phyloP scores from a whole-genome alignment of 148 eudicot species.

The Polygonum aviculare region DNA sequence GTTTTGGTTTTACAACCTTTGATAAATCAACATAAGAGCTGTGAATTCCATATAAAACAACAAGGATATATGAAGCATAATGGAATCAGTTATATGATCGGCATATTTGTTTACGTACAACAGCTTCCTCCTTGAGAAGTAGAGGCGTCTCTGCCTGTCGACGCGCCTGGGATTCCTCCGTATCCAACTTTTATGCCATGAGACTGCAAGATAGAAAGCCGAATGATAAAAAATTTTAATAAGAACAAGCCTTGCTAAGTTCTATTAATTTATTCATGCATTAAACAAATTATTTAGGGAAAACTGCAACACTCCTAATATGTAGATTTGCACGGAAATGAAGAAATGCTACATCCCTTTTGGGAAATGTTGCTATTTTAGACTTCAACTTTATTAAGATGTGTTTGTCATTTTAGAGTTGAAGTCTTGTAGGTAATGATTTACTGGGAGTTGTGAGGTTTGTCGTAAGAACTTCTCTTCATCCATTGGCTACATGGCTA shows the following conservation, averaged over 20 bases:
- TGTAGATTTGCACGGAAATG: neutral
- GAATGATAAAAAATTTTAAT: neutral
- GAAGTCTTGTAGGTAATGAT: too few species aligned
- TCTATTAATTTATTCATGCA: neutral
- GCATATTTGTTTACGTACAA: constrained; percentile 31
- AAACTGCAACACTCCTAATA: neutral
- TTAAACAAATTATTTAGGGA: neutral
- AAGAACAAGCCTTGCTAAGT: neutral
- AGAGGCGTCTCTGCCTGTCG: constrained; percentile 69
- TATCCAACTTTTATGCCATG: constrained; percentile 90
- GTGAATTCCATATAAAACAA: neutral
- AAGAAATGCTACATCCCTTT: too few species aligned
- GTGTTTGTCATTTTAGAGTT: too few species aligned
- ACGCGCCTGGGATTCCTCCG: constrained; percentile 74
- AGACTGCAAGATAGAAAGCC: constrained; percentile 39
- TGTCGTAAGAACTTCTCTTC: too few species aligned
- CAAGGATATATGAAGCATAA: neutral
- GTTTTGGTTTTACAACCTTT: neutral
- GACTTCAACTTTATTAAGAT: too few species aligned
- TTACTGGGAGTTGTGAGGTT: too few species aligned
- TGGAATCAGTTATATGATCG: neutral
- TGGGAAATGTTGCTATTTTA: too few species aligned
- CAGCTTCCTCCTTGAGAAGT: constrained; percentile 70
- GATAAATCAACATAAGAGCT: neutral
- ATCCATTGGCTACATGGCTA: too few species aligned